phyloP scores from a whole-genome alignment of 306 rosid genomes.

The Lathyrus tuberosus region DNA sequence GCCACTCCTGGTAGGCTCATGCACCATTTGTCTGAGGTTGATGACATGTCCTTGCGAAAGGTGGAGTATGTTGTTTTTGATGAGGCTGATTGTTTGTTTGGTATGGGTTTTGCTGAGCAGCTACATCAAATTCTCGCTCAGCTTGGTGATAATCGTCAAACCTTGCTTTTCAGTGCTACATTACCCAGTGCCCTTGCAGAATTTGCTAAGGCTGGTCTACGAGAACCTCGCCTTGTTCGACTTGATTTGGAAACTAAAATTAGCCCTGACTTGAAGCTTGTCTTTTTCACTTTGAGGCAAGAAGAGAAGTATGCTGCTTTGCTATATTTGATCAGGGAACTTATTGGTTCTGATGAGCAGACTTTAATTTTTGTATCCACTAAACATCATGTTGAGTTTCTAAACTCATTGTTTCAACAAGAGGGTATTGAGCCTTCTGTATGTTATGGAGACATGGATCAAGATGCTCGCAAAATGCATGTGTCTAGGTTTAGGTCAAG shows the following conservation, averaged over 20 bases:
- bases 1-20: slow-evolving; percentile 98
- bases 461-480: slow-evolving; percentile 93
- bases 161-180: slow-evolving; percentile 91
- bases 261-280: slow-evolving; percentile 87
- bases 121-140: slow-evolving; percentile 75
- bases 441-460: slow-evolving; percentile 97
- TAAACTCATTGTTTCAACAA: slow-evolving; percentile 66
- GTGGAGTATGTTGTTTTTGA: slow-evolving; percentile 94
- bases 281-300: slow-evolving; percentile 74
- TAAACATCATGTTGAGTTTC: slow-evolving; percentile 86
- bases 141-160: slow-evolving; percentile 85
- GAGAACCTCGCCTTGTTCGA: slow-evolving; percentile 85
- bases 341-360: slow-evolving; percentile 73
- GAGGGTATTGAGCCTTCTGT: slow-evolving; percentile 92
- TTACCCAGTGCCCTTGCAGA: slow-evolving; percentile 93
- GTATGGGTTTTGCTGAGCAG: slow-evolving; percentile 93
- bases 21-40: slow-evolving; percentile 91
- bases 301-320: slow-evolving; percentile 84
- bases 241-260: slow-evolving; percentile 88
- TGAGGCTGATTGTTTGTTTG: slow-evolving; percentile 84
- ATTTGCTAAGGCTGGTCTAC: slow-evolving; percentile 94
- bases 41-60: slow-evolving; percentile 78
- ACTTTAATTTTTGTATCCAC: slow-evolving; percentile 87
- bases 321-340: slow-evolving; percentile 79
- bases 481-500: slow-evolving; percentile 83